Conservation (phyloP, 2,329 filamentous ascomycete species). For the Zymoseptoria brevis region DNA sequence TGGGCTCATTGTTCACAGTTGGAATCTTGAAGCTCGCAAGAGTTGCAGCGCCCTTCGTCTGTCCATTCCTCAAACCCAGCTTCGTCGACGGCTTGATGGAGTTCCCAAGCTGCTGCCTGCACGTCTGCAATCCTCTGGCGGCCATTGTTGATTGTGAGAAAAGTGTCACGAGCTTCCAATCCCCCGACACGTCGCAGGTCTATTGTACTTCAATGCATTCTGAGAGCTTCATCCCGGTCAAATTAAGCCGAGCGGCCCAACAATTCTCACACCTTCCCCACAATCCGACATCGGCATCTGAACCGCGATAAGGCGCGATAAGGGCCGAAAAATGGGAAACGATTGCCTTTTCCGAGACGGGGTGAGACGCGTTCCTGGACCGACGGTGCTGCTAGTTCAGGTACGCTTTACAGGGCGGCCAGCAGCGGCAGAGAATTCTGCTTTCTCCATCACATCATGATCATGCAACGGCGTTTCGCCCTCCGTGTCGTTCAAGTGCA, state of each 20-base stretch:
- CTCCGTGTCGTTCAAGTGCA: not conserved
- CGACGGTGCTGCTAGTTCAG: not conserved
- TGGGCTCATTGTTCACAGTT: constrained; percentile 85
- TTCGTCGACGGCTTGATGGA: constrained; percentile 7
- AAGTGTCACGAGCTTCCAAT: not conserved
- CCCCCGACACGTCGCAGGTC: not conserved
- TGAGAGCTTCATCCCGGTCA: not conserved
- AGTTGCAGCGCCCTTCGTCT: constrained; percentile 39
- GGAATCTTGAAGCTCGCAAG: constrained; percentile 84
- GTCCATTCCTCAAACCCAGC: constrained; percentile 13
- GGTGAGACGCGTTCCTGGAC: not conserved
- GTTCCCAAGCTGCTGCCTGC: constrained; percentile 4
- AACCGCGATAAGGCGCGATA: not conserved
- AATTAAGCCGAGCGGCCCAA: not conserved
- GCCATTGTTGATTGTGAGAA: constrained; percentile 6
- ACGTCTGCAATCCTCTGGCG: constrained; percentile 5
- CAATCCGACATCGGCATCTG: not conserved
- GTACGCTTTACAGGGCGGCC: not conserved
- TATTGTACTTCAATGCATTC: not conserved
- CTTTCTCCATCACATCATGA: not conserved
- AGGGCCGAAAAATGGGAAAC: not conserved
- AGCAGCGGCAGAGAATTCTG: not conserved
- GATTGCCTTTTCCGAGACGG: not conserved
- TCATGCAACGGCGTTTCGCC: not conserved
- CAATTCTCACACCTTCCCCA: not conserved